phyloP scores from a whole-genome alignment of 139 green algal species.

The Trebouxia sp. region DNA sequence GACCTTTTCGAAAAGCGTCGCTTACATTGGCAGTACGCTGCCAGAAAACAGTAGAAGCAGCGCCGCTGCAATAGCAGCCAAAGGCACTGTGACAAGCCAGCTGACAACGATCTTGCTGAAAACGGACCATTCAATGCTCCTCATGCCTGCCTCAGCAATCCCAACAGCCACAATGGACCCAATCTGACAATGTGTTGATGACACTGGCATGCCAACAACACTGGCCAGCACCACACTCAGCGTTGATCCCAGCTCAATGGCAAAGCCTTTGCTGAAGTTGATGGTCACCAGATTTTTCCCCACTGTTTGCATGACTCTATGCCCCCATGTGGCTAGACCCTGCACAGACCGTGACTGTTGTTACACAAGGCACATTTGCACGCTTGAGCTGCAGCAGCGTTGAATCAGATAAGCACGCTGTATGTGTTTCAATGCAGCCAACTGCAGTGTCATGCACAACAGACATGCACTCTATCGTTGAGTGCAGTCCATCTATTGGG shows the following conservation, averaged over 20 bases:
- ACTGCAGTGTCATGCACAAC: conserved; percentile 27
- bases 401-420: too few relatives aligned
- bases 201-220: conserved; percentile 46
- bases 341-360: background rate
- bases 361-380: conserved; percentile 26
- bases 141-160: conserved; percentile 7
- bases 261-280: conserved; percentile 46
- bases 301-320: conserved; percentile 46
- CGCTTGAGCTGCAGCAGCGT: too few relatives aligned
- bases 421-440: too few relatives aligned
- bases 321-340: conserved; percentile 36
- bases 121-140: conserved; percentile 29
- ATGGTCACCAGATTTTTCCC: conserved; percentile 41
- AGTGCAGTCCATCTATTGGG: too few relatives aligned
- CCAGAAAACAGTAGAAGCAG: background rate
- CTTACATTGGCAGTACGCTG: background rate
- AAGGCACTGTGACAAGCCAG: conserved; percentile 32
- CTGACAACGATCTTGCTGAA: conserved; percentile 29
- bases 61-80: conserved; percentile 23
- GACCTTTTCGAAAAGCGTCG: too few relatives aligned
- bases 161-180: conserved; percentile 46
- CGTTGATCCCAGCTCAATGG: conserved; percentile 46
- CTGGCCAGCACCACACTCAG: conserved; percentile 39
- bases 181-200: conserved; percentile 54
- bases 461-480: conserved; percentile 14